Conservation (phyloP, 371 early-diverging fungal genomes). For the Apophysomyces sp. region DNA sequence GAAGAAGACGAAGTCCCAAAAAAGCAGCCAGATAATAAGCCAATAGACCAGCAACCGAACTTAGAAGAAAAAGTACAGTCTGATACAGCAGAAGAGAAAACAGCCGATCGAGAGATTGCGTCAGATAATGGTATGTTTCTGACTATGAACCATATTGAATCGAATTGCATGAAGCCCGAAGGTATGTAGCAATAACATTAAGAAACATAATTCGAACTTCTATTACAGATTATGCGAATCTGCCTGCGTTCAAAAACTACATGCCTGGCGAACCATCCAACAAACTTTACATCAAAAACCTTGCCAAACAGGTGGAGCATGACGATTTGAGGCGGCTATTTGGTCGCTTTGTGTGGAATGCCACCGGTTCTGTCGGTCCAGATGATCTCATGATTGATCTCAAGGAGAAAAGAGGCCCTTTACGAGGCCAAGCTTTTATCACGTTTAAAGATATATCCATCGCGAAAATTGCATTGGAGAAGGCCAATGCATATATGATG, state of each 20-base stretch:
- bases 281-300: slow-evolving; percentile 41
- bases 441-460: slow-evolving; percentile 13
- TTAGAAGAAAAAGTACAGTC: background rate
- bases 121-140: background rate
- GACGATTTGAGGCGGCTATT: slow-evolving; percentile 33
- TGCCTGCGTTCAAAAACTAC: slow-evolving; percentile 36
- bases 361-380: background rate
- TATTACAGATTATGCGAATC: slow-evolving; percentile 15
- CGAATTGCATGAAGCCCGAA: background rate
- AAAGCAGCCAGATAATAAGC: slow-evolving; percentile 1
- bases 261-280: slow-evolving; percentile 22
- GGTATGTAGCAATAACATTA: background rate
- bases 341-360: slow-evolving; percentile 16
- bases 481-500: slow-evolving; percentile 29
- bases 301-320: slow-evolving; percentile 27
- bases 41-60: slow-evolving; percentile 10
- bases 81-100: no score
- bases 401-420: slow-evolving; percentile 29
- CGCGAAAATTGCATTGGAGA: slow-evolving; percentile 31
- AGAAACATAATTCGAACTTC: background rate
- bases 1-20: slow-evolving; percentile 10
- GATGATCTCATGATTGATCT: slow-evolving; percentile 22
- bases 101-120: background rate
- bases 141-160: background rate
- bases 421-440: slow-evolving; percentile 46